Percentiles rank a stretch among this genome's conserved stretches.
Conservation (phyloP, 176 grass and related monocot species). For the maize (Zea mays) region Zm-B73-REFERENCE-NAM-5.0 NC_050096.1:83214001-83214500, state of each 20-base stretch:
- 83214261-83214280: constrained; percentile 58
- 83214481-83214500: not conserved
- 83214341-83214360: not conserved
- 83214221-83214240: not conserved
- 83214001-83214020: not conserved
- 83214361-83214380: constrained; percentile 31
- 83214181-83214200: not conserved
- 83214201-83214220: not conserved
- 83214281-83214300: not conserved
- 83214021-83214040: constrained; percentile 9
- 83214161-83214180: not conserved
- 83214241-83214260: constrained; percentile 15
- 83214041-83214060: constrained; percentile 22
- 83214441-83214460: not conserved
- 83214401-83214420: not conserved
- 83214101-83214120: not conserved
- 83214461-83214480: constrained; percentile 21
- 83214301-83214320: not conserved
- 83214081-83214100: constrained; percentile 35
- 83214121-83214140: constrained; percentile 24
- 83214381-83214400: constrained; percentile 30
- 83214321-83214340: not conserved
- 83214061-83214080: constrained; percentile 5
- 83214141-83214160: constrained; percentile 34
- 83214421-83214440: not conserved